Evolutionary conservation across 768 basidiomycete genomes (phyloP).

Genomic region (Tulasnella sp.): DNA sequence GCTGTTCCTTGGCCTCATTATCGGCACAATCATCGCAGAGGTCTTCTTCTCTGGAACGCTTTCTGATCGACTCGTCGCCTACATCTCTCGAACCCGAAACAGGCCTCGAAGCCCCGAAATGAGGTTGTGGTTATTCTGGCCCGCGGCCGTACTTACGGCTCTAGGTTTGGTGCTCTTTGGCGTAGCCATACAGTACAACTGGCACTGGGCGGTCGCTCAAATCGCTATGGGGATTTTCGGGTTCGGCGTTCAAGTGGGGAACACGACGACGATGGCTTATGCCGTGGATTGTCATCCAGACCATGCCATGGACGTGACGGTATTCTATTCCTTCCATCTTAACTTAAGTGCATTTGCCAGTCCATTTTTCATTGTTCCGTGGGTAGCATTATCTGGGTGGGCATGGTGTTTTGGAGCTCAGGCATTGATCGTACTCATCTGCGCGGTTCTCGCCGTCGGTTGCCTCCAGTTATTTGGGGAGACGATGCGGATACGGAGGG

Average conservation of each 20-base stretch:
- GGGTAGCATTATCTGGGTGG: constrained; percentile 29
- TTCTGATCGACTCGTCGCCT: constrained; percentile 28
- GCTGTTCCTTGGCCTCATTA: constrained; percentile 29
- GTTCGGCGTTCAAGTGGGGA: constrained; percentile 32
- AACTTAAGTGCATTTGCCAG: constrained; percentile 31
- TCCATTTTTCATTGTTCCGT: constrained; percentile 32
- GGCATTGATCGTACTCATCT: constrained; percentile 25
- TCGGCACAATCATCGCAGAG: constrained; percentile 31
- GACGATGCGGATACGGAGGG: constrained; percentile 13
- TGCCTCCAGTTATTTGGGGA: constrained; percentile 26
- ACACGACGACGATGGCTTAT: constrained; percentile 29
- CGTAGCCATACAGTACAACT: constrained; percentile 16
- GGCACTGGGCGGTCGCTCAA: constrained; percentile 28
- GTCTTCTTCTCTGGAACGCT: constrained; percentile 30
- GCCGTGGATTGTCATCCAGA: constrained; percentile 32
- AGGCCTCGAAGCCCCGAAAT: constrained; percentile 27
- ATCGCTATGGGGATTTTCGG: constrained; percentile 24
- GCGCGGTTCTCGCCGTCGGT: constrained; percentile 20
- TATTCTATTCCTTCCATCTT: constrained; percentile 32
- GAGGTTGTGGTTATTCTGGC: constrained; percentile 30
- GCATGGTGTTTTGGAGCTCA: constrained; percentile 31
- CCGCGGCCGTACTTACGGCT: constrained; percentile 26
- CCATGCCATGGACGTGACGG: constrained; percentile 31
- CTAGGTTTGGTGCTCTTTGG: constrained; percentile 30
- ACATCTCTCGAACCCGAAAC: constrained; percentile 14